A percentile compares a stretch with the other conserved stretches of the same genome.
These are phyloP conservation scores for Aspergillus sergii DNA, from an alignment of 2,329 filamentous ascomycete species.

Conservation along the genomic window DNA sequence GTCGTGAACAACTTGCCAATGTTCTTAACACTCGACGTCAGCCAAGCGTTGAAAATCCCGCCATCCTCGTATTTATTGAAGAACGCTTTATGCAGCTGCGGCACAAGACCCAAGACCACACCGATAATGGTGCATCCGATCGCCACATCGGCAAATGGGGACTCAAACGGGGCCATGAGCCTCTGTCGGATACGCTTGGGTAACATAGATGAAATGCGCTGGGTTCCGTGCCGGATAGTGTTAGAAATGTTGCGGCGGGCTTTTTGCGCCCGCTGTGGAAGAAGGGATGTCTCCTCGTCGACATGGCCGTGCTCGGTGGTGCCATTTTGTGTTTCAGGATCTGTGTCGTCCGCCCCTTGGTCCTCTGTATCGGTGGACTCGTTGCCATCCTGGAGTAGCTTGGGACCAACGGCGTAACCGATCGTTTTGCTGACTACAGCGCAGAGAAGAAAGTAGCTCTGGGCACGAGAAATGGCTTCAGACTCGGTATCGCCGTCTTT, in stretches of 20 bases:
- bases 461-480: slow-evolving; percentile 59
- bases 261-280: slow-evolving; percentile 42
- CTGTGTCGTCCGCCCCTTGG: slow-evolving; percentile 6
- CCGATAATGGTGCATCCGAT: slow-evolving; percentile 63
- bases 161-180: slow-evolving; percentile 42
- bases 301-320: slow-evolving; percentile 31
- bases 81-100: slow-evolving; percentile 62
- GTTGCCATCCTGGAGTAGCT: slow-evolving; percentile 51
- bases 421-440: slow-evolving; percentile 65
- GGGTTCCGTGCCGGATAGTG: background rate
- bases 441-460: slow-evolving; percentile 68
- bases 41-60: slow-evolving; percentile 67
- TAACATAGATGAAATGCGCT: slow-evolving; percentile 27
- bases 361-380: background rate
- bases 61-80: slow-evolving; percentile 61
- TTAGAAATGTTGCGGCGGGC: slow-evolving; percentile 14
- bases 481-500: slow-evolving; percentile 45
- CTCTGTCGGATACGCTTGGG: slow-evolving; percentile 38
- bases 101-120: slow-evolving; percentile 61
- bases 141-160: slow-evolving; percentile 63
- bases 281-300: slow-evolving; percentile 55
- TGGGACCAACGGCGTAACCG: slow-evolving; percentile 66
- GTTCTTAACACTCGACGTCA: slow-evolving; percentile 63
- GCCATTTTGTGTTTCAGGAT: slow-evolving; percentile 20
- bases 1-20: slow-evolving; percentile 66